Conservation (phyloP, 2,329 filamentous ascomycete genomes). For the Arthrocladium fulminans region DNA sequence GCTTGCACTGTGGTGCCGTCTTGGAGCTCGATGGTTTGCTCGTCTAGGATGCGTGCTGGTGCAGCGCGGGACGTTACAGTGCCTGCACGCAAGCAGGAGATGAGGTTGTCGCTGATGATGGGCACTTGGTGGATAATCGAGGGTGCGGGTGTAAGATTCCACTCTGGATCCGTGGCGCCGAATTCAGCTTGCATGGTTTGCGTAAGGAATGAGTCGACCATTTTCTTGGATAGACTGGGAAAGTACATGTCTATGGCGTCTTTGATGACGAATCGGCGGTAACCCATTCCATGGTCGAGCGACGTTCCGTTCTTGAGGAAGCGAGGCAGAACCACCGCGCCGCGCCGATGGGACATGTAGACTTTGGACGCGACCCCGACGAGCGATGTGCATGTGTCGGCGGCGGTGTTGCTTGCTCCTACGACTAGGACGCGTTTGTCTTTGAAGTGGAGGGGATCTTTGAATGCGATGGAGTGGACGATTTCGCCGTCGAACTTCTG, state of each 20-base stretch:
- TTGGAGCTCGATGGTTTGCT: constrained; percentile 24
- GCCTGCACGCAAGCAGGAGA: constrained; percentile 24
- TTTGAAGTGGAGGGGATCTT: constrained; percentile 13
- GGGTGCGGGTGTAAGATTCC: constrained; percentile 23
- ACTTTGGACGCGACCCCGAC: constrained; percentile 16
- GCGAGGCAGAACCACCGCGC: constrained; percentile 18
- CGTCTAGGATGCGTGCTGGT: constrained; percentile 19
- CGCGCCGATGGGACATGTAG: constrained; percentile 20
- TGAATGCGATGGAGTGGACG: constrained; percentile 15
- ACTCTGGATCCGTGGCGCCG: constrained; percentile 14
- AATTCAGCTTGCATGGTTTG: constrained; percentile 9
- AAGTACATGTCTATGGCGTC: constrained; percentile 10
- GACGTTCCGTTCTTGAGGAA: constrained; percentile 16
- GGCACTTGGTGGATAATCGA: constrained; percentile 25
- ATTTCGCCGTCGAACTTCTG: constrained; percentile 22
- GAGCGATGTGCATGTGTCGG: constrained; percentile 22
- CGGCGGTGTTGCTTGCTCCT: constrained; percentile 24
- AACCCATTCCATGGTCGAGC: constrained; percentile 20
- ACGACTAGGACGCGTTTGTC: constrained; percentile 22
- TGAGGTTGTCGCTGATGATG: constrained; percentile 26
- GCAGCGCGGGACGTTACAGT: constrained; percentile 21
- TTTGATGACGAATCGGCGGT: constrained; percentile 16
- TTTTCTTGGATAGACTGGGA: constrained; percentile 10
- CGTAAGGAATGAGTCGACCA: constrained; percentile 13
- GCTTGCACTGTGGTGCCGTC: constrained; percentile 27